phyloP scores from a whole-genome alignment of 2,329 filamentous ascomycete genomes.

The Colletotrichum sp. region DNA sequence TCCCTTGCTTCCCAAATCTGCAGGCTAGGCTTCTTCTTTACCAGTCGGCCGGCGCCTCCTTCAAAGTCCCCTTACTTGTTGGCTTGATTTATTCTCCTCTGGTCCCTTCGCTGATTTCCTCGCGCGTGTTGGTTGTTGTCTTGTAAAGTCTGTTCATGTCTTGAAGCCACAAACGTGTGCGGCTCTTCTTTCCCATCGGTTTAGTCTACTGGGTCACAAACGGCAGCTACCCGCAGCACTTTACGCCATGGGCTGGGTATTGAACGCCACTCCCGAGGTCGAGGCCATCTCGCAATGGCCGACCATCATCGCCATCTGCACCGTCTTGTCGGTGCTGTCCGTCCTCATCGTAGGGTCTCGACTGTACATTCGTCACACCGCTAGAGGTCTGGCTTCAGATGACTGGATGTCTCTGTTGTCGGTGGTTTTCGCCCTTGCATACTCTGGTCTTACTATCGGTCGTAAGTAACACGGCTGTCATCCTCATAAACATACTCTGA shows the following conservation, averaged over 20 bases:
- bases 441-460: constrained; percentile 54
- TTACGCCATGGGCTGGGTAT: constrained; percentile 53
- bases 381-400: constrained; percentile 49
- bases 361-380: constrained; percentile 44
- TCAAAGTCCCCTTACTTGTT: neutral
- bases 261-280: constrained; percentile 51
- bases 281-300: constrained; percentile 52
- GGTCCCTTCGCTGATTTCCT: neutral
- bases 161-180: neutral
- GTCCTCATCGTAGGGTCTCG: constrained; percentile 43
- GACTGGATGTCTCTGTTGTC: constrained; percentile 49
- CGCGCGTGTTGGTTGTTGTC: neutral
- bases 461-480: constrained; percentile 37
- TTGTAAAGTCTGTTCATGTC: neutral
- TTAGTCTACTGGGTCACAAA: neutral
- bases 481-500: neutral
- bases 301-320: constrained; percentile 52
- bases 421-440: constrained; percentile 50
- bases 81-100: neutral
- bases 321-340: constrained; percentile 48
- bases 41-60: neutral
- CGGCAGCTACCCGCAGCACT: neutral
- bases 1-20: neutral
- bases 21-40: neutral
- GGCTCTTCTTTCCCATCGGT: neutral